These are phyloP conservation scores for Dactylella cylindrospora DNA, from an alignment of 2,329 filamentous ascomycete species.

Conservation along the genomic window DNA sequence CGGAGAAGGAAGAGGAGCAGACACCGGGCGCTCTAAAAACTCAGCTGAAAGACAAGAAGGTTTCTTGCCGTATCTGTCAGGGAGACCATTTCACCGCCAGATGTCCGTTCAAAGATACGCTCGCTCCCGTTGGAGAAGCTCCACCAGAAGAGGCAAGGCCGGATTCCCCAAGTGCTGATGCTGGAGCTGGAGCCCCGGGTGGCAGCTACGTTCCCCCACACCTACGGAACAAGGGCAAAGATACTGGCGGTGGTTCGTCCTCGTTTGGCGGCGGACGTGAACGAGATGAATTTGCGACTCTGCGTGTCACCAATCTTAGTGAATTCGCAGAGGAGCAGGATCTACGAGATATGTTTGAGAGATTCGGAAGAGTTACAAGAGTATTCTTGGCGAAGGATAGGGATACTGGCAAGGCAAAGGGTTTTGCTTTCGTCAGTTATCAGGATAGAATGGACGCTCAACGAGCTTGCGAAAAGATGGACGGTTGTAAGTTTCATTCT, in stretches of 20 bases:
- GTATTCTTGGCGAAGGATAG: conserved; percentile 98
- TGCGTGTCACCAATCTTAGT: conserved; percentile 96
- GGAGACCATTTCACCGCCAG: conserved; percentile 99
- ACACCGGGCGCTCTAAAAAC: conserved; percentile 73
- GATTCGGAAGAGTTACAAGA: conserved; percentile 92
- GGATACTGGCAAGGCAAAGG: conserved; percentile 94
- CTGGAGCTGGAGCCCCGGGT: conserved; percentile 54
- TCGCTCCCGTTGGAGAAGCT: conserved; percentile 55
- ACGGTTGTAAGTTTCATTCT: conserved; percentile 67
- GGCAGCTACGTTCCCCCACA: conserved; percentile 88
- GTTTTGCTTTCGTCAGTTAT: conserved; percentile 98
- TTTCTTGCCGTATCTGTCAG: conserved; percentile 98
- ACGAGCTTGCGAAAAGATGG: conserved; percentile 95
- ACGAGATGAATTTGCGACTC: conserved; percentile 91
- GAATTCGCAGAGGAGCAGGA: conserved; percentile 97
- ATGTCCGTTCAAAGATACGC: conserved; percentile 99
- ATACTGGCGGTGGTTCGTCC: conserved; percentile 70
- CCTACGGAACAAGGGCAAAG: conserved; percentile 70
- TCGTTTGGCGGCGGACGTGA: conserved; percentile 68
- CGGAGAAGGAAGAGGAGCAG: conserved; percentile 74
- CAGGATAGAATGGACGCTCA: conserved; percentile 85
- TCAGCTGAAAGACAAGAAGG: conserved; percentile 96
- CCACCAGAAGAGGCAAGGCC: conserved; percentile 45
- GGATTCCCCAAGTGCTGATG: conserved; percentile 57
- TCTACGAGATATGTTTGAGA: conserved; percentile 95